Conservation (phyloP, 352 stramenopile genomes). For the Pythium sp. region DNA sequence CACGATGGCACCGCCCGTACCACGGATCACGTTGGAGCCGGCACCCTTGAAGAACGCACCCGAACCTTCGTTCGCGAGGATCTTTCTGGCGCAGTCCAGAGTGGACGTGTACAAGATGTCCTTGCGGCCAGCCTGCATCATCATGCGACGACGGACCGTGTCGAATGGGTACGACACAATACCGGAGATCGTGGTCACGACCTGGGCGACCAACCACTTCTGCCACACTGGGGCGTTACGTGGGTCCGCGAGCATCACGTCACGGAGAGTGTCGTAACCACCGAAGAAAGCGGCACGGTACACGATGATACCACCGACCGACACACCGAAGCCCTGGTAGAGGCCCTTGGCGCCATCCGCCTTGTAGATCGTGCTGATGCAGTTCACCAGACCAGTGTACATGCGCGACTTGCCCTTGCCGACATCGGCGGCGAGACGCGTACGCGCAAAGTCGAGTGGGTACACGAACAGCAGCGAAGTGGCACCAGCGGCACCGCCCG, state of each 20-base stretch:
- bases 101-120: constrained; percentile 98
- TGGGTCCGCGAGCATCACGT: constrained; percentile 78
- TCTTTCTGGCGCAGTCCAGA: constrained; percentile 96
- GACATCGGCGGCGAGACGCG: constrained; percentile 97
- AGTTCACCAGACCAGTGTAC: constrained; percentile 98
- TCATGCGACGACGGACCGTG: constrained; percentile 93
- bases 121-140: constrained; percentile 97
- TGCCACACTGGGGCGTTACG: constrained; percentile 87
- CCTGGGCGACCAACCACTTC: constrained; percentile 91
- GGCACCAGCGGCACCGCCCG: constrained; percentile 95
- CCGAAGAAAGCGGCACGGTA: constrained; percentile 99
- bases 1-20: constrained; percentile 96
- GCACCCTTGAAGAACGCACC: constrained; percentile 98
- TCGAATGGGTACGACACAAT: constrained; percentile 97
- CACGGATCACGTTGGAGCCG: constrained; percentile 98
- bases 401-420: constrained; percentile 95
- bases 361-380: constrained; percentile 95
- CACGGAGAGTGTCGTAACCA: constrained; percentile 97
- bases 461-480: constrained; percentile 97
- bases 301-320: constrained; percentile 97
- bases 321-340: constrained; percentile 99
- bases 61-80: constrained; percentile 94
- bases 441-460: constrained; percentile 98
- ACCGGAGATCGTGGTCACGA: constrained; percentile 88
- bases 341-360: constrained; percentile 88